Conservation (phyloP, 2,329 filamentous ascomycete species). For the Fonsecaea pugnacius region DNA sequence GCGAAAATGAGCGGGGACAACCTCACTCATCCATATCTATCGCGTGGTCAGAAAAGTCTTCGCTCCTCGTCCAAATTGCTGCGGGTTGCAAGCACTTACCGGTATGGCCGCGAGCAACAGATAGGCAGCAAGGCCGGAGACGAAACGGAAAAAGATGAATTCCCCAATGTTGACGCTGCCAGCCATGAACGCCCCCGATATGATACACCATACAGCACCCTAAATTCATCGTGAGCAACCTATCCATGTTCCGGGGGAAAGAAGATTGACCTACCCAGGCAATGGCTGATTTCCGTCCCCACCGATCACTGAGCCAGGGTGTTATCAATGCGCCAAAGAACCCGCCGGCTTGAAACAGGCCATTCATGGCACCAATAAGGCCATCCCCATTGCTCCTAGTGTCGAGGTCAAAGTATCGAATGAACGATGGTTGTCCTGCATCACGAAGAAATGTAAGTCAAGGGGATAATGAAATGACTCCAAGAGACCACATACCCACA, state of each 20-base stretch:
- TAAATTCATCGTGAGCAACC: neutral
- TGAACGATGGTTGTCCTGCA: constrained; percentile 5
- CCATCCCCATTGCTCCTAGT: constrained; percentile 45
- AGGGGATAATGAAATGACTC: neutral
- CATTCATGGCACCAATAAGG: constrained; percentile 47
- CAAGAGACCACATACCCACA: neutral
- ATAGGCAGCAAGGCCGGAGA: constrained; percentile 10
- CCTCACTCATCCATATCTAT: constrained; percentile 21
- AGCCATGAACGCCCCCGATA: constrained; percentile 22
- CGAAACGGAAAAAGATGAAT: constrained; percentile 25
- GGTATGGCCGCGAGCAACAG: constrained; percentile 19
- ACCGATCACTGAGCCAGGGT: constrained; percentile 13
- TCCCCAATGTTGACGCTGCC: constrained; percentile 21
- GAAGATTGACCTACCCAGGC: constrained; percentile 9
- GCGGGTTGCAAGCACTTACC: too few species aligned
- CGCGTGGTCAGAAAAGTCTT: too few species aligned
- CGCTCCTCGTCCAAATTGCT: too few species aligned
- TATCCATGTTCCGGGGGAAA: neutral
- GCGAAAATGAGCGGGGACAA: constrained; percentile 21
- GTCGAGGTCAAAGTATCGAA: constrained; percentile 46
- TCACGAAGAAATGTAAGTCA: neutral
- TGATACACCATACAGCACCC: constrained; percentile 10
- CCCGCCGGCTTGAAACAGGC: constrained; percentile 50
- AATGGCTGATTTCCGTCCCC: constrained; percentile 8
- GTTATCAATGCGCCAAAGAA: constrained; percentile 39